These are phyloP conservation scores for Glycine latifolia DNA, from an alignment of 306 rosid genomes.

Conservation along the genomic window DNA sequence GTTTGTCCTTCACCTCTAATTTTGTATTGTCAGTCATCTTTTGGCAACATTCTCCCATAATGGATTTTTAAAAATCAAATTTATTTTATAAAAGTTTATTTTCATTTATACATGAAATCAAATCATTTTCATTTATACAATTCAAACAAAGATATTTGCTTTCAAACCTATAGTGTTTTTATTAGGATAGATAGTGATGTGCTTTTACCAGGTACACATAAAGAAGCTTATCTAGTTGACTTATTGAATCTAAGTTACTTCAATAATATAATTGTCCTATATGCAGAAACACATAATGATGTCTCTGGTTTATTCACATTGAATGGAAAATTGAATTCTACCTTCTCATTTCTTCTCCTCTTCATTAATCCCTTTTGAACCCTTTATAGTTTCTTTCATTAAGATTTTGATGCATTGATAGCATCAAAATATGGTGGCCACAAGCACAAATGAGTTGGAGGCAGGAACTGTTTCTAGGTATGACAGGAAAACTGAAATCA, in stretches of 20 bases:
- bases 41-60: not conserved
- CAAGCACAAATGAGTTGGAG: not conserved
- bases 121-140: not conserved
- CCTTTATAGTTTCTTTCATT: not conserved
- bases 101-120: not conserved
- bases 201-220: not conserved
- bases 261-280: slow-evolving; percentile 10
- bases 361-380: slow-evolving; percentile 11
- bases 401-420: slow-evolving; percentile 1
- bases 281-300: not conserved
- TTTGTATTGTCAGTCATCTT: not conserved
- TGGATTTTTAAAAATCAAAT: no score
- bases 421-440: slow-evolving; percentile 20
- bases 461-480: not conserved
- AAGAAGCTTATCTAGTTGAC: not conserved
- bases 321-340: not conserved
- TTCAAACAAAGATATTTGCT: not conserved
- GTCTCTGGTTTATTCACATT: not conserved
- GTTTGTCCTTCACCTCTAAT: not conserved
- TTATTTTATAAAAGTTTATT: no score
- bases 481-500: slow-evolving; percentile 27
- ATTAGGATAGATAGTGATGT: not conserved
- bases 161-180: not conserved
- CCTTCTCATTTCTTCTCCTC: slow-evolving; percentile 2
- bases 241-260: not conserved